Base-by-base conservation (phyloP, 2,329 filamentous ascomycete genomes). In the Chaetothyriales sp. region DNA sequence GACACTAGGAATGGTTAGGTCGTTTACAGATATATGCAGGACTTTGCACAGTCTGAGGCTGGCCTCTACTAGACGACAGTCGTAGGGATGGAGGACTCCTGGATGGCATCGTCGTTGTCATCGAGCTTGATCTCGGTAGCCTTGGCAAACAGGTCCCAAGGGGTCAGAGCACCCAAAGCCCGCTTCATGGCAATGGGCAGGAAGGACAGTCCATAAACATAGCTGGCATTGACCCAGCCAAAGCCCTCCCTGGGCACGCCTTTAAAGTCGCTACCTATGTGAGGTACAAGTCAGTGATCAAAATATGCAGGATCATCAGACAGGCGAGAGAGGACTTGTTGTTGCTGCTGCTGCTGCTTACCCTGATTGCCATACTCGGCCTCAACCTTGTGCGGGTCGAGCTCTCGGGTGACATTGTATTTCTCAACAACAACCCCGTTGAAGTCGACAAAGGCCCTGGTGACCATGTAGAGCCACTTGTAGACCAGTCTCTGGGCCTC, bases 331-430 rank as follows among this genome's bases (percentile, higher is more conserved):
- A 32, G 8, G 8, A 32, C 2, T 2, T 2, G 28, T 15, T 9
- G 10, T 5, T 39, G 10, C 22, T 25, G 12, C 10, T 39, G 32
- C 10, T 3, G 2, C 28, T 5, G 15, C 32, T 15, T 39, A 1
- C 92, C 92, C 67, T 98, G 92, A 67, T 98, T 98, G 5, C 92
- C 92, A 64, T 98, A 98, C 69, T 98, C 92, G 52, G 90, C 92
- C 66, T 93, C 87, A 10, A 96, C 92, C 55, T 85, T 83, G 69
- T 96, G 92, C 39, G 92, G 89, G 62, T 95, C 89, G 51, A 89
- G 80, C 4, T 84, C 82, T 51, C 86, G 75, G 18, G 90, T 96
- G 53, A 98, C 92, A 68, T 98, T 86, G 71, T 98, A 98, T 72
- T 98, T 98, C 70, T 98, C 92, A 5, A 96, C 92, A 1, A 98